A percentile compares a stretch with the other conserved stretches of the same genome.
Conservation (phyloP, 2,329 filamentous ascomycete genomes). For the Arthroderma uncinatum region DNA sequence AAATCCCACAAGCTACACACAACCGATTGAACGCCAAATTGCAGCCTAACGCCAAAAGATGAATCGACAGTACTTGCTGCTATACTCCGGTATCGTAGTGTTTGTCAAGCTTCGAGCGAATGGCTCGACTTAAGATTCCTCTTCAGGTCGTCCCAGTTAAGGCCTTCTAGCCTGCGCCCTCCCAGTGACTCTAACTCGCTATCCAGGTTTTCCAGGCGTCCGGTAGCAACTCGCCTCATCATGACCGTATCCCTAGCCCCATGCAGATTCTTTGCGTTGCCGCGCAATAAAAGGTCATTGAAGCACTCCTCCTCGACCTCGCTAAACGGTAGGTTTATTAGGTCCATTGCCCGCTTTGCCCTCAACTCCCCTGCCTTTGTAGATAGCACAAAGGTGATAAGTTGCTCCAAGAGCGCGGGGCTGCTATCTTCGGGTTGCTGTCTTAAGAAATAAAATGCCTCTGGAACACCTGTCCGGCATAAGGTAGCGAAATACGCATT, state of each 20-base stretch:
- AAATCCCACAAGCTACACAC: background rate
- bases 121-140: slow-evolving; percentile 22
- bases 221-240: slow-evolving; percentile 60
- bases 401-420: slow-evolving; percentile 53
- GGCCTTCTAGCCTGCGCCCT: slow-evolving; percentile 38
- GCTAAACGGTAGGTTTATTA: slow-evolving; percentile 63
- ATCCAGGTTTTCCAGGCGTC: slow-evolving; percentile 35
- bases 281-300: slow-evolving; percentile 53
- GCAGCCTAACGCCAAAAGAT: background rate
- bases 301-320: slow-evolving; percentile 63
- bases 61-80: background rate
- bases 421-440: slow-evolving; percentile 52
- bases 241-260: slow-evolving; percentile 62
- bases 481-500: slow-evolving; percentile 60
- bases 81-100: background rate
- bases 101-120: slow-evolving; percentile 1
- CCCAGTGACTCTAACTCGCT: slow-evolving; percentile 28
- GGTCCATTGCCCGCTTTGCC: slow-evolving; percentile 52
- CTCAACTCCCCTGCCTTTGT: slow-evolving; percentile 29
- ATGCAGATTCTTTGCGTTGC: slow-evolving; percentile 53
- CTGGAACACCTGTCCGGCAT: slow-evolving; percentile 54
- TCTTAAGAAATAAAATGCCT: slow-evolving; percentile 63
- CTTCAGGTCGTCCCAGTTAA: slow-evolving; percentile 43
- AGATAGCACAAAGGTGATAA: slow-evolving; percentile 50
- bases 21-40: background rate